Evolutionary conservation across 2,329 filamentous ascomycete species (phyloP), one percentile per base, ranked within the genome.

Genomic region (Bipolaris zeicola): DNA sequence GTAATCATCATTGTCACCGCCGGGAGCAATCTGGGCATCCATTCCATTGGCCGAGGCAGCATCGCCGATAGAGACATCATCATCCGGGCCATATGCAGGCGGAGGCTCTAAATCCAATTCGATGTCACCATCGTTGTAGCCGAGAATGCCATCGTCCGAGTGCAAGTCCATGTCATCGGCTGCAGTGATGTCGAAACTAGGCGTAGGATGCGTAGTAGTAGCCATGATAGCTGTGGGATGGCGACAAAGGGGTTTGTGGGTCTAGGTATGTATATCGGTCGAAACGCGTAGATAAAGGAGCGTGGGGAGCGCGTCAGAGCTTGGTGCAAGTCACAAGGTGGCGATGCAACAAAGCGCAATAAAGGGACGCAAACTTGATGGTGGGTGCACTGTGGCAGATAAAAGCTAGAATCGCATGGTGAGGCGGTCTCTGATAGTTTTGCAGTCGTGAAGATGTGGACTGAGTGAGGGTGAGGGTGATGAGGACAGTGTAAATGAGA

Each of bases 31-130:
- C 20, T 68, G 60, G 11, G 57, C 38, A 28, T 69, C 65, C 16
- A 60, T 34, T 14, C 56, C 71, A n/a, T 47, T 55, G 22, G 71
- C 73, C 41, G 69, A 67, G 13, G 52, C 66, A 13, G 68, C 77
- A 62, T 88, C 86, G 63, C 85, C 81, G 46, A 85, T 77, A 50
- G 86, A 84, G 55, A 80, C 83, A 57, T 87, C 80, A 58, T 87
- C 80, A 24, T 74, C 71, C 28, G 65, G 54, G 5, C 43, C 14
- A 7, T 58, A 42, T 8, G 55, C 48, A 13, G 60, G 63, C 50
- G 64, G 62, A 28, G 67, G 62, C 11, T 70, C 73, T 75, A 57
- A 82, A 62, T 86, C 85, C 58, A 88, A 79, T 62, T 88, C 85
- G 58, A 88, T 85, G 55, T 86, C 83, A 52, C 84, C 82, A 52